These are phyloP conservation scores for Dinochytrium kinnereticum DNA, from an alignment of 371 early-diverging fungal species.

Conservation along the genomic window DNA sequence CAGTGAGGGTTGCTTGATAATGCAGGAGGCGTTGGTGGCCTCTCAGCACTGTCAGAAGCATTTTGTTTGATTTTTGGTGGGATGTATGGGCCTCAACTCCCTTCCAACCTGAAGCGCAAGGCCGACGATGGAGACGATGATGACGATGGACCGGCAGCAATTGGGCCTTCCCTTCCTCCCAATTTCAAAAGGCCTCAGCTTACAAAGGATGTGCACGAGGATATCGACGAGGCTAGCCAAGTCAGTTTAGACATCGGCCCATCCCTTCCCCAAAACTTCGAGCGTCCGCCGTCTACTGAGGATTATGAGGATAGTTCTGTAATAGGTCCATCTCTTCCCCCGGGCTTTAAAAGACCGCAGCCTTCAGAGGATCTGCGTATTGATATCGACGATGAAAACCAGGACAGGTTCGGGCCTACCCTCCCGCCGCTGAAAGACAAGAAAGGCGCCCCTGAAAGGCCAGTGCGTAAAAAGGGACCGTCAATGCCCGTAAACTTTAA, in stretches of 20 bases:
- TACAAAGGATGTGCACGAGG: no score
- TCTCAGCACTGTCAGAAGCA: not conserved
- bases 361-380: not conserved
- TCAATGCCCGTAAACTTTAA: not conserved
- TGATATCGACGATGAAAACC: not conserved
- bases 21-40: not conserved
- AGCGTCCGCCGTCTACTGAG: no score
- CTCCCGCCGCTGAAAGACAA: constrained; percentile 3
- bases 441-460: constrained; percentile 3
- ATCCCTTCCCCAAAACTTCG: not conserved
- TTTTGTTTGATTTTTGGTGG: no score
- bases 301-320: not conserved
- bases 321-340: constrained; percentile 7
- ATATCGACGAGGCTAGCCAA: no score
- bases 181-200: no score
- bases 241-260: not conserved
- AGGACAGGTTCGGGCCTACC: constrained; percentile 10
- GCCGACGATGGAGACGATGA: not conserved
- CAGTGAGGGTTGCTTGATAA: no score
- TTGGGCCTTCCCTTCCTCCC: not conserved
- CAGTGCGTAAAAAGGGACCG: constrained; percentile 9
- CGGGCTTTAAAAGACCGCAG: not conserved
- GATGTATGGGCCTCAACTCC: not conserved
- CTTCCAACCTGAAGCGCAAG: not conserved
- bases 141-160: no score